Evolutionary conservation across 139 green algal species (phyloP).

Genomic region (Coccomyxa sp.): DNA sequence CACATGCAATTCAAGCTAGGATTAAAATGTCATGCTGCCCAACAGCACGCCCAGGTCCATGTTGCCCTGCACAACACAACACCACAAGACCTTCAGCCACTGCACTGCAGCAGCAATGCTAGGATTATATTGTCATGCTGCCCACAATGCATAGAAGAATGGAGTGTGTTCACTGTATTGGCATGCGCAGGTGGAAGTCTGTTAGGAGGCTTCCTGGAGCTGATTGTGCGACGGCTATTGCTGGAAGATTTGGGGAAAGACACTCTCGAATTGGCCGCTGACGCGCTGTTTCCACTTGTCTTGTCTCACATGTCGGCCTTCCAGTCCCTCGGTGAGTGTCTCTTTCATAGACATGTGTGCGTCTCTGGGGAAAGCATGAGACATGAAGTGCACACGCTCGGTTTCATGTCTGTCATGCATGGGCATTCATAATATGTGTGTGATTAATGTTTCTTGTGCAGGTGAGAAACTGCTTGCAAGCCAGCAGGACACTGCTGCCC

Average conservation of each 20-base stretch:
- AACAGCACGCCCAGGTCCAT: not conserved
- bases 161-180: no score
- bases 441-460: not conserved
- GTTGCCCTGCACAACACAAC: not conserved
- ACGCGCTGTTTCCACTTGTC: conserved; percentile 66
- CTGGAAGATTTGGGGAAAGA: conserved; percentile 42
- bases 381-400: not conserved
- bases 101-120: not conserved
- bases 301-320: conserved; percentile 42
- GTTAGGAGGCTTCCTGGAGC: conserved; percentile 1
- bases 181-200: not conserved
- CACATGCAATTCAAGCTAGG: not conserved
- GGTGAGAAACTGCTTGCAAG: conserved; percentile 19
- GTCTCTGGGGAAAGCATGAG: no score
- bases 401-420: not conserved
- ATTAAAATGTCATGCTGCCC: not conserved
- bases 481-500: conserved; percentile 5
- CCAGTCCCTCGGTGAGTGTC: conserved; percentile 21
- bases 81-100: not conserved
- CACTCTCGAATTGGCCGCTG: conserved; percentile 52
- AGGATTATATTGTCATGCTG: not conserved
- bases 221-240: conserved; percentile 46
- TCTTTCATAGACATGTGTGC: not conserved
- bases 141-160: not conserved
- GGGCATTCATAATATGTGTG: not conserved